These are phyloP conservation scores for Stylosanthes scabra DNA, from an alignment of 331 rosid genomes.

Conservation along the genomic window DNA sequence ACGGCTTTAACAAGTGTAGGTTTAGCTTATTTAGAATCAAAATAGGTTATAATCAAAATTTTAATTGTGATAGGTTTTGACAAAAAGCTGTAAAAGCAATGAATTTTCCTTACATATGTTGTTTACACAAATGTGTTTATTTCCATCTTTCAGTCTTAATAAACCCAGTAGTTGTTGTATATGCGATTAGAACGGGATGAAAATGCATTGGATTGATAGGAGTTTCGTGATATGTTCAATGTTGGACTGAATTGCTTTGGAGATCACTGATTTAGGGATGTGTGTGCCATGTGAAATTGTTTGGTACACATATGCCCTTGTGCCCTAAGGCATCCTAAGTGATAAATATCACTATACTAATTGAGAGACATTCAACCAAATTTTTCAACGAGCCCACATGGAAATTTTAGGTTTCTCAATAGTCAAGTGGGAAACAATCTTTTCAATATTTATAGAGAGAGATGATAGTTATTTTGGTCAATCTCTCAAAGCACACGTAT, in stretches of 20 bases:
- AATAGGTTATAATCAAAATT: background rate
- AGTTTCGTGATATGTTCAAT: conserved; percentile 2
- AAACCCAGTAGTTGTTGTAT: background rate
- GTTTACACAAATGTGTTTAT: background rate
- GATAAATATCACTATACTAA: background rate
- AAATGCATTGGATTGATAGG: background rate
- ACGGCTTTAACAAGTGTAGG: background rate
- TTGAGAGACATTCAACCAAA: conserved; percentile 7
- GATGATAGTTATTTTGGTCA: conserved; percentile 21
- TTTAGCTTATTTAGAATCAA: background rate
- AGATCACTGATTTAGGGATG: background rate
- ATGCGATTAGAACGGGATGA: background rate
- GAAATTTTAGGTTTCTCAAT: background rate
- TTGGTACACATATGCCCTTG: conserved; percentile 8
- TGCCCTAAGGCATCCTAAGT: background rate
- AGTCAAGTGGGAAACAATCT: background rate
- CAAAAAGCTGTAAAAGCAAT: background rate
- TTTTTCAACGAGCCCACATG: conserved; percentile 14
- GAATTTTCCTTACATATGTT: background rate
- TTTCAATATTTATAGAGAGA: conserved; percentile 5
- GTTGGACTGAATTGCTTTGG: conserved; percentile 6
- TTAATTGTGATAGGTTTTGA: background rate
- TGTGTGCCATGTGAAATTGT: conserved; percentile 21
- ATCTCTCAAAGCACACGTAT: conserved; percentile 1
- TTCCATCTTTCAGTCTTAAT: conserved; percentile 1